Conservation (phyloP, 768 basidiomycete species). For the Lepiota brunneoincarnata region DNA sequence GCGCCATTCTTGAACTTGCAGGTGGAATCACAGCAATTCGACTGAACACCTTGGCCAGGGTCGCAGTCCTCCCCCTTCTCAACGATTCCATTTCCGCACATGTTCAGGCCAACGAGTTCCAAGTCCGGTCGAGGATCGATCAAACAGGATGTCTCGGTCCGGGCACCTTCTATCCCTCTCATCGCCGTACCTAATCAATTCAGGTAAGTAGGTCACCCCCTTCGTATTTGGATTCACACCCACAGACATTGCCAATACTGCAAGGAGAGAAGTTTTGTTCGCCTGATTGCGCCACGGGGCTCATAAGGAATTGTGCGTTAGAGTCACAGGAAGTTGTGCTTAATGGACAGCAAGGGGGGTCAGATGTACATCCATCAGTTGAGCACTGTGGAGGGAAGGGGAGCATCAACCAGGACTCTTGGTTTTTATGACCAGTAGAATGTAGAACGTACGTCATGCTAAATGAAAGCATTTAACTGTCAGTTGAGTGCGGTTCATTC, state of each 20-base stretch:
- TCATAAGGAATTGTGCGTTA: constrained; percentile 77
- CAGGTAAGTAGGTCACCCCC: not conserved
- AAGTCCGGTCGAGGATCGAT: constrained; percentile 48
- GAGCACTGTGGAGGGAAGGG: constrained; percentile 43
- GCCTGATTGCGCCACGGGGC: constrained; percentile 60
- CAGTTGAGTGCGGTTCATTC: not conserved
- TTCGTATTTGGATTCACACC: constrained; percentile 19
- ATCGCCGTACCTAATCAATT: constrained; percentile 56
- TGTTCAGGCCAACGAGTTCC: constrained; percentile 57
- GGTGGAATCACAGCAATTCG: constrained; percentile 72
- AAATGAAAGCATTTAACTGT: constrained; percentile 2
- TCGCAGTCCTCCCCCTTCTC: constrained; percentile 87
- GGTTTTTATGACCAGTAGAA: constrained; percentile 1
- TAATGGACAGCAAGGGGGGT: constrained; percentile 67
- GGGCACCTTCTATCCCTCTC: constrained; percentile 37
- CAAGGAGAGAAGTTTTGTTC: constrained; percentile 78
- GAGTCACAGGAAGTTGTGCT: constrained; percentile 59
- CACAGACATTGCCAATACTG: constrained; percentile 83
- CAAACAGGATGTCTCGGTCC: constrained; percentile 66
- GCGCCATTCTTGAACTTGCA: constrained; percentile 75
- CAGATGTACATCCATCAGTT: constrained; percentile 55
- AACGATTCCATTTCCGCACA: constrained; percentile 84
- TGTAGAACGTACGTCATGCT: constrained; percentile 54
- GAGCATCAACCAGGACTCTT: not conserved
- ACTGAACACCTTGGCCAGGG: constrained; percentile 59